Evolutionary conservation across 1,139 yeast genomes (phyloP).

Genomic region (Taiozyma sp.): DNA sequence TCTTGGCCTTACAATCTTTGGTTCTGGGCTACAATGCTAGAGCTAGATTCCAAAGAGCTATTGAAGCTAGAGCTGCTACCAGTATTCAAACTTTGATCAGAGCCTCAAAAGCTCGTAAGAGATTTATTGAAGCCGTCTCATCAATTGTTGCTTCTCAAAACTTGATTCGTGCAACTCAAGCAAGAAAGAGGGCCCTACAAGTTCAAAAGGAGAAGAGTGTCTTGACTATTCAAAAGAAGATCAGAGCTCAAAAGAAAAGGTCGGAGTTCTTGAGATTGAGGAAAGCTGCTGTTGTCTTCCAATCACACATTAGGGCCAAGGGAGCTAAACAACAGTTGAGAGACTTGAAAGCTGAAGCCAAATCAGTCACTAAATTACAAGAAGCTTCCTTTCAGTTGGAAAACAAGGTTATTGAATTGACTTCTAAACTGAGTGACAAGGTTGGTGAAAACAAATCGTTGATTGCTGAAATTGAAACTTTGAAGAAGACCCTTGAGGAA

Average conservation of each 20-base stretch:
- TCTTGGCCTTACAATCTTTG: conserved; percentile 54
- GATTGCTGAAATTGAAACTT: conserved; percentile 55
- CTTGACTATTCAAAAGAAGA: conserved; percentile 54
- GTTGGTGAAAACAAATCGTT: conserved; percentile 77
- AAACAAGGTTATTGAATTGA: conserved; percentile 91
- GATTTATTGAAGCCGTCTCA: conserved; percentile 37
- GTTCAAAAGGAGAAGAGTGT: conserved; percentile 62
- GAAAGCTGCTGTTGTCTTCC: conserved; percentile 64
- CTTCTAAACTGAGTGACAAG: conserved; percentile 75
- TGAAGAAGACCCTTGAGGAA: conserved; percentile 52
- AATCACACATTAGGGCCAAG: conserved; percentile 73
- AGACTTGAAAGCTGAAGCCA: conserved; percentile 74
- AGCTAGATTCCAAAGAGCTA: conserved; percentile 48
- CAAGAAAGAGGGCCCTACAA: conserved; percentile 45
- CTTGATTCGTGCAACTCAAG: conserved; percentile 59
- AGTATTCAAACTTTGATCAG: conserved; percentile 70
- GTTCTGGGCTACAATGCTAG: conserved; percentile 65
- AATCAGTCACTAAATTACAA: conserved; percentile 82
- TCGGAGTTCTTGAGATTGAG: conserved; percentile 17
- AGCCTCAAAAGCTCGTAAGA: conserved; percentile 53
- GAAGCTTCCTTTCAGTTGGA: conserved; percentile 92
- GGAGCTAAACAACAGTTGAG: conserved; percentile 64
- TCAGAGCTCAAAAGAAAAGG: conserved; percentile 20
- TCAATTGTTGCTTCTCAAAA: conserved; percentile 65
- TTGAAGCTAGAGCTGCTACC: conserved; percentile 62